Evolutionary conservation across 73 alveolate species (phyloP).

Genomic region (Paramecium primaurelia): DNA sequence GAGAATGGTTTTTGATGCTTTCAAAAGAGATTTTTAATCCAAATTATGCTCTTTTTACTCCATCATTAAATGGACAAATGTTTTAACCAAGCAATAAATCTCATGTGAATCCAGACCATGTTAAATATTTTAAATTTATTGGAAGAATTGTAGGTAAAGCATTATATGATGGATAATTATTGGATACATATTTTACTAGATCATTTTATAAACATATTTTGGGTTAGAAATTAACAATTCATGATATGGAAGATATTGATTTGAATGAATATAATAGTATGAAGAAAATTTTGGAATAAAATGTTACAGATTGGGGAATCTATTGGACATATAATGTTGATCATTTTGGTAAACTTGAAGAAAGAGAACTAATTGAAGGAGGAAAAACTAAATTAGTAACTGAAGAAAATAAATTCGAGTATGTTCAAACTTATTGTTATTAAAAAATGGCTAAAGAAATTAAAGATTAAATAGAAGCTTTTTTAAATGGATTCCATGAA

Average conservation of each 20-base stretch:
- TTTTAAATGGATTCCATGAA: constrained; percentile 97
- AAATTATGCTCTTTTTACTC: constrained; percentile 80
- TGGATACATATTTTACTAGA: constrained; percentile 96
- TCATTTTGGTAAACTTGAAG: constrained; percentile 85
- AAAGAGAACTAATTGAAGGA: constrained; percentile 83
- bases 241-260: constrained; percentile 98
- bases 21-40: constrained; percentile 99
- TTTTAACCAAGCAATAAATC: constrained; percentile 69
- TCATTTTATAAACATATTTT: constrained; percentile 96
- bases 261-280: constrained; percentile 89
- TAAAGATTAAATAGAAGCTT: constrained; percentile 75
- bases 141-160: constrained; percentile 98
- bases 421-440: constrained; percentile 50
- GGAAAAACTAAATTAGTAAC: constrained; percentile 91
- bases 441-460: constrained; percentile 71
- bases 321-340: constrained; percentile 70
- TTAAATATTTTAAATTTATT: constrained; percentile 95
- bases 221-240: constrained; percentile 91
- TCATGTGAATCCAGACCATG: constrained; percentile 83
- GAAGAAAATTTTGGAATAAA: constrained; percentile 86
- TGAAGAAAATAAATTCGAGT: constrained; percentile 70
- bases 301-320: constrained; percentile 61
- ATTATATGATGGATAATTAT: constrained; percentile 86
- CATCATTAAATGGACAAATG: constrained; percentile 54
- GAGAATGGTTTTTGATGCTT: constrained; percentile 97